Evolutionary conservation across 139 green algal genomes (phyloP), one percentile per base, ranked within the genome.

Genomic region (Medakamo hakoo): DNA sequence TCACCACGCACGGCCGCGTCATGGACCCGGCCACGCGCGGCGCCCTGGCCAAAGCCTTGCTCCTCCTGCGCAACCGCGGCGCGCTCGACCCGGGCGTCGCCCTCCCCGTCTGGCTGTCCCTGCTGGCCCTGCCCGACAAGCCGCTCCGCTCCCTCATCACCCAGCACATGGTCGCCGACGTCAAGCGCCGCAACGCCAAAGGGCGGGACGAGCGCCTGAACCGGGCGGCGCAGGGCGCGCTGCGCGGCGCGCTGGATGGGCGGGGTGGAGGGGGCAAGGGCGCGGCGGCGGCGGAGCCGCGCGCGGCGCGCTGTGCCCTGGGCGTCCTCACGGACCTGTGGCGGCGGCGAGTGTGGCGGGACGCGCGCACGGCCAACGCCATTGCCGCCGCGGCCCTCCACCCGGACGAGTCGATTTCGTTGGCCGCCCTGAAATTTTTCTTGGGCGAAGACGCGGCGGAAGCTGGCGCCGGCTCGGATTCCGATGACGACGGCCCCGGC

Each of bases 381-480:
- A 94, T 98, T 56, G 82, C 82, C 14, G 76, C 62, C 49, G 86
- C 86, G 48, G 69, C 71, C 4, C 70, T 79, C 55, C 86, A 97
- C 82, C 76, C 77, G 60, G 82, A 65, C 30, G 71, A 66, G 21
- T 70, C 76, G 25, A 75, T 97, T 18, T 82, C 92, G 78, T 73
- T 95, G 62, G 90, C 88, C 3, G 84, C 87, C 0, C 75, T 98
- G 32, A 95, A 97, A 77, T 99, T 99, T 73, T 98, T 99, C 72
- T 70, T 97, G 68, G 91, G 91, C 1, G 73, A 91, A 56, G 90
- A 95, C 64, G 63, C 78, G 52, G 66, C 57, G 23, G 71, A 71
- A 18, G 70, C 66, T 3, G 79, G 76, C 40, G 70, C 63, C 23
- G 65, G 67, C 23, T 64, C 55, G 0, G 73, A 78, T 31, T 77